phyloP scores from a whole-genome alignment of 352 stramenopile genomes.

The Globisporangium megalacanthum region DNA sequence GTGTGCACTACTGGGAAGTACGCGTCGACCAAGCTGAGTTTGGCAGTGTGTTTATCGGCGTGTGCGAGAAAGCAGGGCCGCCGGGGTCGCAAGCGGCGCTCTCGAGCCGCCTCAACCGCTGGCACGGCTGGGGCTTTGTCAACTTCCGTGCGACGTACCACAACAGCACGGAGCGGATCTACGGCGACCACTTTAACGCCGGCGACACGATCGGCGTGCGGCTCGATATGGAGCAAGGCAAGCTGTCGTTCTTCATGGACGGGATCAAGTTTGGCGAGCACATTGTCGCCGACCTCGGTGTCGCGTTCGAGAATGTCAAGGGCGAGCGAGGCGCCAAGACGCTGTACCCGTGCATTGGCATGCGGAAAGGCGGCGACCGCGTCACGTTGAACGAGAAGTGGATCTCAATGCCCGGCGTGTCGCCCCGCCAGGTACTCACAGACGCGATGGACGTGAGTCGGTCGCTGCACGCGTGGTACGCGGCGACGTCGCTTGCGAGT shows the following conservation, averaged over 20 bases:
- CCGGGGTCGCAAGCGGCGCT: conserved; percentile 72
- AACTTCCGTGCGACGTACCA: conserved; percentile 96
- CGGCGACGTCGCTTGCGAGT: conserved; percentile 35
- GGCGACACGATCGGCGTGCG: conserved; percentile 98
- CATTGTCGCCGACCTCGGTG: conserved; percentile 96
- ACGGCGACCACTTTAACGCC: conserved; percentile 87
- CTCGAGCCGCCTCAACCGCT: conserved; percentile 80
- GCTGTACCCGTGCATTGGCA: conserved; percentile 95
- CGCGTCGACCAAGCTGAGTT: conserved; percentile 96
- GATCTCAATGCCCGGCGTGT: conserved; percentile 80
- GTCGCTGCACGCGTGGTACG: conserved; percentile 80
- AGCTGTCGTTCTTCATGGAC: conserved; percentile 98
- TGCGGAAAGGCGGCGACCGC: conserved; percentile 93
- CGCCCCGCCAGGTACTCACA: conserved; percentile 63
- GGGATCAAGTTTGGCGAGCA: conserved; percentile 99
- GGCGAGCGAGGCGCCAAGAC: conserved; percentile 77
- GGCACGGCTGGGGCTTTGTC: conserved; percentile 95
- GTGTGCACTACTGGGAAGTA: conserved; percentile 98
- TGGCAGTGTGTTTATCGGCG: conserved; percentile 97
- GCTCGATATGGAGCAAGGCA: conserved; percentile 97
- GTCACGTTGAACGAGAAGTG: conserved; percentile 96
- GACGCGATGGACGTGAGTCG: conserved; percentile 90
- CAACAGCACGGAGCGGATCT: conserved; percentile 89
- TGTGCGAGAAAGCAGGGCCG: conserved; percentile 88
- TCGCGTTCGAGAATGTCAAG: conserved; percentile 95